Evolutionary conservation across 1,284 basidiomycete genomes (phyloP).

Genomic region (Irpex lacteus): DNA sequence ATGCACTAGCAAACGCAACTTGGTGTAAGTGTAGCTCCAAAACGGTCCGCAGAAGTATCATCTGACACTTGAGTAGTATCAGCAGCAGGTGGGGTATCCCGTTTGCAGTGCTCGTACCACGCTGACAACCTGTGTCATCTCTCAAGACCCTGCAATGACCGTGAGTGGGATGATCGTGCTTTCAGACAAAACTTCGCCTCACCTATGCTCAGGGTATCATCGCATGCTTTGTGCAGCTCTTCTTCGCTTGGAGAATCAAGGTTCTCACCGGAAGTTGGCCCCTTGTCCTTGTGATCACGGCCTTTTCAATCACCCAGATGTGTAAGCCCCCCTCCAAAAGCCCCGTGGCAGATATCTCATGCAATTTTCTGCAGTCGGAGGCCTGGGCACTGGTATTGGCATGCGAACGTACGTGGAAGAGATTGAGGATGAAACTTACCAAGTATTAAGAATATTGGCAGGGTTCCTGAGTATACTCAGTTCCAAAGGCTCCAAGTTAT

Average conservation of each 20-base stretch:
- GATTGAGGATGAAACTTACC: background rate
- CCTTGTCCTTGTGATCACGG: constrained; percentile 22
- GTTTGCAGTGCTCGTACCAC: background rate
- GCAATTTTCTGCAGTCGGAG: constrained; percentile 22
- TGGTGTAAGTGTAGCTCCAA: background rate
- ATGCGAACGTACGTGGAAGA: constrained; percentile 21
- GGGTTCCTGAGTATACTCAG: constrained; percentile 27
- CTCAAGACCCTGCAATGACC: constrained; percentile 30
- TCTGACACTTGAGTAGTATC: background rate
- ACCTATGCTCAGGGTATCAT: constrained; percentile 30
- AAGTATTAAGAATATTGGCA: background rate
- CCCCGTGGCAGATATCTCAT: background rate
- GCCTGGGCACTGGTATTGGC: constrained; percentile 31
- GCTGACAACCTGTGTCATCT: background rate
- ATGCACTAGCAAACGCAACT: background rate
- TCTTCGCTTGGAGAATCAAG: constrained; percentile 41
- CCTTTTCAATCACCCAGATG: constrained; percentile 27
- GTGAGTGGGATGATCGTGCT: constrained; percentile 13
- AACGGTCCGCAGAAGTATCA: background rate
- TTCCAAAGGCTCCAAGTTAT: constrained; percentile 34
- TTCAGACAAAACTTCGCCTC: background rate
- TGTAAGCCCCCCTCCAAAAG: constrained; percentile 19
- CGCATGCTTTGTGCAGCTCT: constrained; percentile 38
- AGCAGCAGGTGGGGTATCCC: background rate
- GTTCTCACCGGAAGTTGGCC: constrained; percentile 31